Percentiles rank a stretch among this genome's conserved stretches.
Conservation (phyloP, 495 filamentous ascomycete genomes). For the Trichoderma asperelloides region DNA sequence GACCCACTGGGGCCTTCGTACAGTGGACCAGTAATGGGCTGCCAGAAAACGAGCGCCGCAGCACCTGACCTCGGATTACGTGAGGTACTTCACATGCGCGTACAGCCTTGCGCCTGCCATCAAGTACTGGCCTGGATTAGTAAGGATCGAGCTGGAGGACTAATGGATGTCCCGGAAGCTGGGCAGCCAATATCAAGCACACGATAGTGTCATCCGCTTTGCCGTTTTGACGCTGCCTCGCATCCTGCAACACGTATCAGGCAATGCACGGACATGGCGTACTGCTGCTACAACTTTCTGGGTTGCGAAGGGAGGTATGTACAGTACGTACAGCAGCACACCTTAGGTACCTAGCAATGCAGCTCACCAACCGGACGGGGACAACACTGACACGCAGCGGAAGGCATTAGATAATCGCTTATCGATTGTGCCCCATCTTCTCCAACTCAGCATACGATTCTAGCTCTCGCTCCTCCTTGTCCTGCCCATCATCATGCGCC, state of each 20-base stretch:
- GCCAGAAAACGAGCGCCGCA: neutral
- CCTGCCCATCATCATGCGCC: conserved; percentile 3
- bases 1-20: neutral
- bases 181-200: conserved; percentile 1
- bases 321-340: too few relatives aligned
- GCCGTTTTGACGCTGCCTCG: conserved; percentile 3
- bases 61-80: conserved; percentile 5
- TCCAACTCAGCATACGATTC: neutral
- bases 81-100: neutral
- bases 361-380: conserved; percentile 1
- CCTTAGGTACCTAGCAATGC: too few relatives aligned
- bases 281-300: too few relatives aligned
- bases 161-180: too few relatives aligned
- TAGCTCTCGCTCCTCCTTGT: neutral
- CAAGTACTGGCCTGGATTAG: neutral
- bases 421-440: conserved; percentile 3
- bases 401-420: neutral
- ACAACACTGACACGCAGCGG: neutral
- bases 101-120: neutral
- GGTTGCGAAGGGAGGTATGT: too few relatives aligned
- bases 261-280: neutral
- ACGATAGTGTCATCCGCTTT: neutral
- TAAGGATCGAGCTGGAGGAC: too few relatives aligned
- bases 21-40: neutral
- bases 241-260: conserved; percentile 2